Evolutionary conservation across 306 rosid species (phyloP).

Genomic region (Cucumis melo): DNA sequence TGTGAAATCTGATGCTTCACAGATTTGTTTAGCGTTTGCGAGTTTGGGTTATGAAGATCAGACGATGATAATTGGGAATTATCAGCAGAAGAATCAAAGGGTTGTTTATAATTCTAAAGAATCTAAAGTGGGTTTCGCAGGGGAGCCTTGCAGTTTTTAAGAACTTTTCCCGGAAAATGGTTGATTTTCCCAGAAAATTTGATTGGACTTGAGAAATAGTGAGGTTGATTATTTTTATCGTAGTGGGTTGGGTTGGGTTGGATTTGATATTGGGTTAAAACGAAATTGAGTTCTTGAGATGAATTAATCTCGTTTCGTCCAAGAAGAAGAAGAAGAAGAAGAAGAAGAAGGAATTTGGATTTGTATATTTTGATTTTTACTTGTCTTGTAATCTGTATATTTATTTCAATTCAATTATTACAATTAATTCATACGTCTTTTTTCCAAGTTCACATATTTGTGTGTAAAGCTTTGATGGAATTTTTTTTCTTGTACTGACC

Average conservation of each 20-base stretch:
- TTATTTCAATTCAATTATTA: neutral
- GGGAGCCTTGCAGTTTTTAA: constrained; percentile 51
- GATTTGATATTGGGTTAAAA: too few relatives aligned
- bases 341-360: neutral
- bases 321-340: neutral
- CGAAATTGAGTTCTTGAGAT: neutral
- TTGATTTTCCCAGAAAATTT: neutral
- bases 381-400: neutral
- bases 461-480: too few relatives aligned
- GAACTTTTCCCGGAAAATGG: neutral
- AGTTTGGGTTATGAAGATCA: constrained; percentile 44
- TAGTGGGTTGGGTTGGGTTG: neutral
- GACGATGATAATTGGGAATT: constrained; percentile 55
- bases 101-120: constrained; percentile 55
- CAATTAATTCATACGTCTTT: neutral
- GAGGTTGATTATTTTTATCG: neutral
- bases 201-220: neutral
- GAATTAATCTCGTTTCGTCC: neutral
- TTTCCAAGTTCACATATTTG: neutral
- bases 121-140: constrained; percentile 68
- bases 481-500: too few relatives aligned
- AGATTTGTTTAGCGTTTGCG: constrained; percentile 67
- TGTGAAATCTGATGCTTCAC: constrained; percentile 52
- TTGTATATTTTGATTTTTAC: neutral
- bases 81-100: constrained; percentile 87